These are phyloP conservation scores for Wickerhamiella allomyrinae DNA, from an alignment of 805 yeast species.

Conservation along the genomic window DNA sequence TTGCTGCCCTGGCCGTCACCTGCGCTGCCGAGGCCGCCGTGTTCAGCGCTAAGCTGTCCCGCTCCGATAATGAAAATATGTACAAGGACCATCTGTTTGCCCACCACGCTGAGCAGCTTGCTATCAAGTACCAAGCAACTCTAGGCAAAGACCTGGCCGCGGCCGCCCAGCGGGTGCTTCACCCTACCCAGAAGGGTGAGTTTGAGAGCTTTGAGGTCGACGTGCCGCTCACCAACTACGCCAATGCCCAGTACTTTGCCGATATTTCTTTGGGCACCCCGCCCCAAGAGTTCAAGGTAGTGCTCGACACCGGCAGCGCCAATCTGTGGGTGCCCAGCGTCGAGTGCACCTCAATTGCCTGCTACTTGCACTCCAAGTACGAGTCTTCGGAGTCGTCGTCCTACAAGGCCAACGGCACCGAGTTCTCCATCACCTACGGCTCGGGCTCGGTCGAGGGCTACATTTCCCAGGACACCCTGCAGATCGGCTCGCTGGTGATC, in stretches of 20 bases:
- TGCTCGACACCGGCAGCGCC: conserved; percentile 92
- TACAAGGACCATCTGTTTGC: conserved; percentile 14
- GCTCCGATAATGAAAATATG: conserved; percentile 11
- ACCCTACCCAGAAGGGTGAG: conserved; percentile 2
- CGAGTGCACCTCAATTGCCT: conserved; percentile 86
- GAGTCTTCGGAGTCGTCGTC: conserved; percentile 72
- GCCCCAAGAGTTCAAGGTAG: conserved; percentile 82
- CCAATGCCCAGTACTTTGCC: conserved; percentile 92
- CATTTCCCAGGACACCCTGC: conserved; percentile 71
- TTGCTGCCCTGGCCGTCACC: conserved; percentile 13
- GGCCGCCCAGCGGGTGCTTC: conserved; percentile 6
- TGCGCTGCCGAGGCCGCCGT: conserved; percentile 15
- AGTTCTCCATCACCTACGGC: conserved; percentile 79
- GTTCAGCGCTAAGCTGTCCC: conserved; percentile 13
- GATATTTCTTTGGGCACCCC: conserved; percentile 89
- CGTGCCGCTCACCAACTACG: conserved; percentile 79
- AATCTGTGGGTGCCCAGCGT: conserved; percentile 92
- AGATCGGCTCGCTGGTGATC: conserved; percentile 71
- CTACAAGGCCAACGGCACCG: conserved; percentile 75
- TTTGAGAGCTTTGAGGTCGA: conserved; percentile 34
- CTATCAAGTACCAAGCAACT: conserved; percentile 15
- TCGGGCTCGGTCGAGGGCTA: conserved; percentile 87
- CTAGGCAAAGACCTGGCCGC: conserved; percentile 4
- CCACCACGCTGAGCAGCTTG: conserved; percentile 15
- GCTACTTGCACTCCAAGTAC: conserved; percentile 85